Evolutionary conservation across 1,139 yeast genomes (phyloP).

Genomic region (Suhomyces guaymorum): DNA sequence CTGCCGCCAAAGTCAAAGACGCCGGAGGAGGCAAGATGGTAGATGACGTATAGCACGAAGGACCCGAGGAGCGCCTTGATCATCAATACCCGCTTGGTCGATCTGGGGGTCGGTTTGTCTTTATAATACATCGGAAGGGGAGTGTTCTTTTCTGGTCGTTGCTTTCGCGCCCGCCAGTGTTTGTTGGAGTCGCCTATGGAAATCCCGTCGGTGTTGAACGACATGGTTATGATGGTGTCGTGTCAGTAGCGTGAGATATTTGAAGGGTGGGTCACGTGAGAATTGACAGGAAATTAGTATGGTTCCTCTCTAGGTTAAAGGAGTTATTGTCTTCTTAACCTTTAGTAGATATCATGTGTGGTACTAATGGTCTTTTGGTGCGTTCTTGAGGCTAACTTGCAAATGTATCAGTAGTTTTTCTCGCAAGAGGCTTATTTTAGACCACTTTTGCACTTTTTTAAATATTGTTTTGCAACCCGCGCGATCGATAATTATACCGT

Average conservation of each 20-base stretch:
- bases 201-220: constrained; percentile 16
- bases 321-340: too few species aligned
- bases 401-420: too few species aligned
- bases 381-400: too few species aligned
- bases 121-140: constrained; percentile 20
- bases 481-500: too few species aligned
- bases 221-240: constrained; percentile 16
- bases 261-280: constrained; percentile 1
- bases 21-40: constrained; percentile 22
- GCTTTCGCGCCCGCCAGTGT: constrained; percentile 19
- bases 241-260: constrained; percentile 2
- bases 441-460: too few species aligned
- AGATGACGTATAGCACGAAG: constrained; percentile 39
- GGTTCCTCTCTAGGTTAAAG: too few species aligned
- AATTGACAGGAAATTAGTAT: too few species aligned
- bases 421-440: too few species aligned
- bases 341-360: too few species aligned
- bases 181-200: constrained; percentile 16
- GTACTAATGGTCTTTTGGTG: too few species aligned
- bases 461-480: too few species aligned
- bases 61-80: constrained; percentile 44
- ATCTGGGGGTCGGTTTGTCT: constrained; percentile 16
- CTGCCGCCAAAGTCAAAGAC: constrained; percentile 2
- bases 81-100: constrained; percentile 31
- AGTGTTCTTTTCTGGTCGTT: constrained; percentile 5